phyloP scores from a whole-genome alignment of 129 eudicot genomes.

The Tanacetum coccineum region DNA sequence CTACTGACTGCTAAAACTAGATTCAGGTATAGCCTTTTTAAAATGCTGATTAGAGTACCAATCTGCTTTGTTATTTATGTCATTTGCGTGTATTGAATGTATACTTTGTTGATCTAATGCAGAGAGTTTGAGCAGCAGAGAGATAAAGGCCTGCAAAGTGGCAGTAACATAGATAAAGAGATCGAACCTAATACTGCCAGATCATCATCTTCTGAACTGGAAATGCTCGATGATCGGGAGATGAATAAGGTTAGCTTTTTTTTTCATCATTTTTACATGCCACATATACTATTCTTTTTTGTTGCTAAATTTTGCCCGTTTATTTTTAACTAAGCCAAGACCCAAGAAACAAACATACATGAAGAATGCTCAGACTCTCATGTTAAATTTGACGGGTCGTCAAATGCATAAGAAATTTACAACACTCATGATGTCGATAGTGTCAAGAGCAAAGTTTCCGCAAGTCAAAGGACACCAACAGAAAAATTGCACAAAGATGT shows the following conservation, averaged over 20 bases:
- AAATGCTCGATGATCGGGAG: conserved; percentile 40
- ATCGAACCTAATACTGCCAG: too few relatives aligned
- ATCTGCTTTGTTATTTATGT: too few relatives aligned
- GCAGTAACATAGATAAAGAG: too few relatives aligned
- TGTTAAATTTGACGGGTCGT: conserved; percentile 67
- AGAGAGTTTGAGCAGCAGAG: too few relatives aligned
- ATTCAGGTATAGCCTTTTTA: too few relatives aligned
- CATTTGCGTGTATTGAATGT: too few relatives aligned
- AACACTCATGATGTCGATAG: conserved; percentile 56
- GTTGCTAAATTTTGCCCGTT: conserved; percentile 8
- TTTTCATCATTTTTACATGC: background rate
- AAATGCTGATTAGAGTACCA: too few relatives aligned
- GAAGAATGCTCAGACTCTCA: conserved; percentile 76
- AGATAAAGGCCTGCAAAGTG: too few relatives aligned
- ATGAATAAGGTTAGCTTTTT: conserved; percentile 45
- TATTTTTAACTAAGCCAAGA: conserved; percentile 42
- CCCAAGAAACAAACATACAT: conserved; percentile 41
- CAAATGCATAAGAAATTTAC: conserved; percentile 62
- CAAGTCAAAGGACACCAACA: conserved; percentile 33
- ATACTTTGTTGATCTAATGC: too few relatives aligned
- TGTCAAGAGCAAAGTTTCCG: conserved; percentile 46
- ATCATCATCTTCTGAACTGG: conserved; percentile 40
- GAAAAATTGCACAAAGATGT: conserved; percentile 55
- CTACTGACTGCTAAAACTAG: too few relatives aligned
- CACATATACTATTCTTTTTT: conserved; percentile 7